phyloP scores from a whole-genome alignment of 2,329 filamentous ascomycete genomes.

The Verticillium nubilum region DNA sequence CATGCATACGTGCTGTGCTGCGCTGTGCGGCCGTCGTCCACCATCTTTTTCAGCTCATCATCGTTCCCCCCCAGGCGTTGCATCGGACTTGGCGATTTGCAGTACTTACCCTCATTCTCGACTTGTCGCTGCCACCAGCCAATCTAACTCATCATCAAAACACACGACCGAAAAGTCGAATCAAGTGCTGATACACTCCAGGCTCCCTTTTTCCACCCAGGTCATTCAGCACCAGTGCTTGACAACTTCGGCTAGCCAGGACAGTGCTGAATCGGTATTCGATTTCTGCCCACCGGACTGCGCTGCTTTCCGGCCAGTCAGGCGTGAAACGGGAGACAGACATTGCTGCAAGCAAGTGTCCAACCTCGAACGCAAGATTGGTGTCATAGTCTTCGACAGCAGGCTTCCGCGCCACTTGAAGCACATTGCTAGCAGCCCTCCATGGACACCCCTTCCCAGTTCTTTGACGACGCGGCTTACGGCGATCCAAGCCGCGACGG shows the following conservation, averaged over 20 bases:
- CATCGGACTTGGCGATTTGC: background rate
- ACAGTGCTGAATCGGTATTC: no score
- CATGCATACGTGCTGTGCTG: background rate
- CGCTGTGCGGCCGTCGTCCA: background rate
- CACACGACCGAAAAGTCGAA: no score
- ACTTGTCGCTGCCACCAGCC: background rate
- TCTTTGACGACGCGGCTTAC: slow-evolving; percentile 10
- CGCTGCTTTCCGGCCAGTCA: no score
- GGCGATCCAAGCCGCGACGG: background rate
- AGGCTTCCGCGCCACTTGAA: background rate
- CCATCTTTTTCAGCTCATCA: background rate
- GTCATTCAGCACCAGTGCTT: no score
- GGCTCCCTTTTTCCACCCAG: no score
- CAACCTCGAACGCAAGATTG: background rate
- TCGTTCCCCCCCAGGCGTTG: no score
- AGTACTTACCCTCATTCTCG: background rate
- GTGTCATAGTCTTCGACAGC: background rate
- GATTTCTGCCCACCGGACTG: no score
- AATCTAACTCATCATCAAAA: no score
- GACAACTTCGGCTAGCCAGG: no score
- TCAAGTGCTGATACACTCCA: no score
- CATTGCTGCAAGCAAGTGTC: no score
- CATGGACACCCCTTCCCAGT: slow-evolving; percentile 12
- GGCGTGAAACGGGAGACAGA: no score
- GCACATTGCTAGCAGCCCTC: background rate